Base-by-base conservation (phyloP, 495 filamentous ascomycete genomes). In the Durotheca rogersii region DNA sequence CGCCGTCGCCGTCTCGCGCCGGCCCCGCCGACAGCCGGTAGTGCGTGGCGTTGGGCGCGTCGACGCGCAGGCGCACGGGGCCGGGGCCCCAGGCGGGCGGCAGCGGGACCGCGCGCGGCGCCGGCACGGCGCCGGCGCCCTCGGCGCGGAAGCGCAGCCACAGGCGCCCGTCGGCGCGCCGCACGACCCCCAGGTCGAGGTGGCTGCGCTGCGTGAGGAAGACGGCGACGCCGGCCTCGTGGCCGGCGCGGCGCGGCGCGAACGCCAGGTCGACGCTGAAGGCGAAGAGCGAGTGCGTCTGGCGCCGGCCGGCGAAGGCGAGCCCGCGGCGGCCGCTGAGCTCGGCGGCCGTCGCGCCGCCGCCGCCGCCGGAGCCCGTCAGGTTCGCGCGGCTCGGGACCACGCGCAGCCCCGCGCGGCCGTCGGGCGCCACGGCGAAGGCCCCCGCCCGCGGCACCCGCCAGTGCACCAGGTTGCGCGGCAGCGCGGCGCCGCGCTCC, bases 151-250 rank as follows among this genome's bases (percentile, higher is more conserved):
- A 69, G 17, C 60, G 64, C 47, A 65, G 52, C 37, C 34, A 47
- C 15, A 66, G 60, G 40, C 60, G 56, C 5, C 30, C 39, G n/a
- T 44, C 17, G 16, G 18, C 27, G 11, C 39, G 17, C 27, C 36
- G 53, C 12, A 72, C 70, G 18, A 78, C 46, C 40, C 72, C 72
- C 11, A 78, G 54, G 30, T 77, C 69, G 47, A 75, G 64, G 53
- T 74, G 74, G 35, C 69, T 63, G 37, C 54, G 53, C 53, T 79
- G 75, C 12, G 65, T 72, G 16, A 74, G 62, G 63, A 79, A 79
- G 1, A 72, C 61, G 1, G 66, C 59, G 29, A 73, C 53, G 5
- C 70, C 70, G 17, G 63, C 70, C 25, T 73, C 69, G 37, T 77
- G 53, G 55, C 54, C 68, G 3, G 44, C 35, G 2, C 44, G 36